Evolutionary conservation across 1,284 basidiomycete species (phyloP), one percentile per base, ranked within the genome.

Genomic region (Paramarasmius palmivorus): DNA sequence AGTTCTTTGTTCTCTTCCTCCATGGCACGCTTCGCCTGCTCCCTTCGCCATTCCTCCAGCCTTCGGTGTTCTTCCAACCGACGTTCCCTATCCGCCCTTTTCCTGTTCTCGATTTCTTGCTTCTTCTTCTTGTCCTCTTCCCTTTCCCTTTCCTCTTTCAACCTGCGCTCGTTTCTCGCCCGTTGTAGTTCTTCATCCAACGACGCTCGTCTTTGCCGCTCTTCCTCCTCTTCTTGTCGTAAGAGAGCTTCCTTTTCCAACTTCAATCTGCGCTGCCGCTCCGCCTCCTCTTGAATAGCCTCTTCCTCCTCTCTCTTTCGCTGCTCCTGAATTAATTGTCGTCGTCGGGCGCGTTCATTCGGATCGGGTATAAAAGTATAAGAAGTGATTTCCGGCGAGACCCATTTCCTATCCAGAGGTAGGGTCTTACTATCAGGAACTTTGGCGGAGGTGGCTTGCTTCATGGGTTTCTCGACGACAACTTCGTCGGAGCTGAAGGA

Each of bases 11-110:
- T 74, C 23, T 73, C 73, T 49, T 72, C 65, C 42, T 81, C 78
- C 49, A 79, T 75, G 1, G 68, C 73, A 36, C 75, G 70, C 42
- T 69, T 67, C n/a, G 73, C 73, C 55, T 83, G 77, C 46, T 83
- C 79, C 23, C 65, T 62, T 36, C 82, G 69, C 82, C 83, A 85
- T 45, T 75, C 71, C 55, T 87, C 83, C 50, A 82, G 55, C 59
- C 74, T 75, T 39, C 70, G 70, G 55, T 84, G 77, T 57, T 85
- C 77, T 53, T 81, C 76, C 47, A 79, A 51, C 45, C 84, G 67
- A 45, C 77, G 73, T 60, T 82, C 77, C 52, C 77, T 73, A 12
- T 81, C 83, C 20, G 68, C 49, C 46, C 68, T 70, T 61, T 75
- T 81, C 54, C 74, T 76, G 57, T 79, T 76, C 59, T 76, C 79